Evolutionary conservation across 192 early-diverging fungal species (phyloP).

Genomic region (Podila epicladia): DNA sequence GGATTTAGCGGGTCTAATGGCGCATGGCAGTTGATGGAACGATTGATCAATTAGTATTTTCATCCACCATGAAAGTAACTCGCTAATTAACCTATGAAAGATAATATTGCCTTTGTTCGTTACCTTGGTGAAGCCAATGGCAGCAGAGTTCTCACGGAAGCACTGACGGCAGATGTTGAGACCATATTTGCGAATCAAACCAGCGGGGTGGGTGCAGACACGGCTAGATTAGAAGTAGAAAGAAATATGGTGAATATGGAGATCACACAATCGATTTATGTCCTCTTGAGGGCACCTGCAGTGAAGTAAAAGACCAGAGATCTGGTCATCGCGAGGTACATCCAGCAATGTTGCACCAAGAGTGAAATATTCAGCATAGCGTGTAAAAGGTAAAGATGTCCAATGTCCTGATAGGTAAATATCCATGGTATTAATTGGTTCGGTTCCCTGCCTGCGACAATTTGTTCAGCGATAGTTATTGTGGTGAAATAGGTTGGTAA

Average conservation of each 20-base stretch:
- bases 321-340: too few species aligned
- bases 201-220: slow-evolving; percentile 98
- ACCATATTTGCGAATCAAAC: slow-evolving; percentile 99
- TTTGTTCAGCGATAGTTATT: background rate
- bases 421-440: too few species aligned
- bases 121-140: slow-evolving; percentile 99
- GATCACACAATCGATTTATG: background rate
- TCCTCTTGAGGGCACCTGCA: too few species aligned
- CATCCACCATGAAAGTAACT: too few species aligned
- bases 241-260: slow-evolving; percentile 1
- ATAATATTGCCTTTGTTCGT: slow-evolving; percentile 2
- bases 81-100: too few species aligned
- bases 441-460: too few species aligned
- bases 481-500: background rate
- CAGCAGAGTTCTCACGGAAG: slow-evolving; percentile 98
- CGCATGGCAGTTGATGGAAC: background rate
- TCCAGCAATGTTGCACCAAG: too few species aligned
- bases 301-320: too few species aligned
- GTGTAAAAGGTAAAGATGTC: too few species aligned
- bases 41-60: background rate
- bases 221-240: slow-evolving; percentile 65
- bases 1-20: background rate
- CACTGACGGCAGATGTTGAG: slow-evolving; percentile 99
- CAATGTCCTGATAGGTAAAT: too few species aligned
- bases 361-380: too few species aligned